Evolutionary conservation across 2,329 filamentous ascomycete species (phyloP).

Genomic region (Clarireedia paspali): DNA sequence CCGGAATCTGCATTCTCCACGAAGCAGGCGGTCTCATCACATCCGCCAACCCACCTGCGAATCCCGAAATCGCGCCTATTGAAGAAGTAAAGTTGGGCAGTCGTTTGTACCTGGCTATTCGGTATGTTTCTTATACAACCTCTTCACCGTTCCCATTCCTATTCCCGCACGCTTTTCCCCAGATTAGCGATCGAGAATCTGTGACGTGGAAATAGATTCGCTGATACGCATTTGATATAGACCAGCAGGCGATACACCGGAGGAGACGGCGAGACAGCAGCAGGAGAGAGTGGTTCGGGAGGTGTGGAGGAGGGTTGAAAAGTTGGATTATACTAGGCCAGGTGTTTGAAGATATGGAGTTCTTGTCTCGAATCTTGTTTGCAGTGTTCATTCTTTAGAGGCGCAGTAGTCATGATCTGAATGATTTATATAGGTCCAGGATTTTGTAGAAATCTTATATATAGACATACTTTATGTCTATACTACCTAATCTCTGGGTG

Average conservation of each 20-base stretch:
- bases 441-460: not conserved
- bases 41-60: slow-evolving; percentile 61
- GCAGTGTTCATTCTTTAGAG: not conserved
- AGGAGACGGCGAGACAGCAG: slow-evolving; percentile 55
- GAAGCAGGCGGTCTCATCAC: slow-evolving; percentile 71
- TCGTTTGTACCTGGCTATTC: slow-evolving; percentile 63
- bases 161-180: not conserved
- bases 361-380: no score
- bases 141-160: no score
- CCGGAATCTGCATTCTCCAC: slow-evolving; percentile 63
- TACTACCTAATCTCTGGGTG: no score
- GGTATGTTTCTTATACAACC: slow-evolving; percentile 24
- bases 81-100: slow-evolving; percentile 56
- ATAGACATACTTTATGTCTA: no score
- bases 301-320: slow-evolving; percentile 61
- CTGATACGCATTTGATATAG: not conserved
- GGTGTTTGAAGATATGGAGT: slow-evolving; percentile 33
- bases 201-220: not conserved
- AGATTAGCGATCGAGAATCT: not conserved
- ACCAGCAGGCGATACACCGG: slow-evolving; percentile 53
- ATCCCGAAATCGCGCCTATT: slow-evolving; percentile 48
- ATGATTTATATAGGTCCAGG: not conserved
- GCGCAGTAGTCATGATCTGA: not conserved
- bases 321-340: slow-evolving; percentile 59
- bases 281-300: slow-evolving; percentile 66